phyloP scores from a whole-genome alignment of 2,329 filamentous ascomycete genomes.

The Harringtonia aguacate region DNA sequence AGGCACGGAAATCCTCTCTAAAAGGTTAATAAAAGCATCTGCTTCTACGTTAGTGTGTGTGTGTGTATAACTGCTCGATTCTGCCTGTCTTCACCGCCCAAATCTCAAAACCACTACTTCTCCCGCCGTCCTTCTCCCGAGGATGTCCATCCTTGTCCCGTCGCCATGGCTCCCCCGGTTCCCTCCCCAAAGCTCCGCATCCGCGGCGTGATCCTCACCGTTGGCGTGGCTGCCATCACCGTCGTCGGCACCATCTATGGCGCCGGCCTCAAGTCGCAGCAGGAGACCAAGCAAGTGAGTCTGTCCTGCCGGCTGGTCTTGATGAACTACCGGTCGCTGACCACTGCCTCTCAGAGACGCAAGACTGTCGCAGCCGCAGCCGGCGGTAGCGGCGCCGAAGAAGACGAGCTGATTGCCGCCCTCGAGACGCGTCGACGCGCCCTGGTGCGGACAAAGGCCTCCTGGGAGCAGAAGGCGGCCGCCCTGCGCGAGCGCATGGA shows the following conservation, averaged over 20 bases:
- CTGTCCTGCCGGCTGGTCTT: no score
- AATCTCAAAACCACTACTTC: slow-evolving; percentile 1
- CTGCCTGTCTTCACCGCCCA: slow-evolving; percentile 10
- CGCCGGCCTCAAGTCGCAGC: slow-evolving; percentile 20
- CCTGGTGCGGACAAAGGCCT: slow-evolving; percentile 14
- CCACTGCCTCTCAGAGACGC: background rate
- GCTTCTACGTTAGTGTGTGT: no score
- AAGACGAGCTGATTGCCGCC: slow-evolving; percentile 19
- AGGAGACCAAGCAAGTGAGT: slow-evolving; percentile 13
- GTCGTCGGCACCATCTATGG: slow-evolving; percentile 21
- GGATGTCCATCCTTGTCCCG: no score
- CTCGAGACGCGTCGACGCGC: slow-evolving; percentile 17
- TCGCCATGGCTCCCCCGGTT: background rate
- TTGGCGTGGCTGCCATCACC: slow-evolving; percentile 18
- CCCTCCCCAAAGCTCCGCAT: slow-evolving; percentile 5
- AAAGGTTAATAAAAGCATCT: no score
- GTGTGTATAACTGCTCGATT: background rate
- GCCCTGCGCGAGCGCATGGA: slow-evolving; percentile 17
- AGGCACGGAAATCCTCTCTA: no score
- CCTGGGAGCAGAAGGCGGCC: slow-evolving; percentile 20
- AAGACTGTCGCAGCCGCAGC: no score
- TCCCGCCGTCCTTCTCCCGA: no score
- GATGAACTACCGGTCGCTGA: background rate
- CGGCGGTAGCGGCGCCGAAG: slow-evolving; percentile 9
- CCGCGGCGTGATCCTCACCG: slow-evolving; percentile 12